phyloP scores from a whole-genome alignment of 1,284 basidiomycete genomes.

The Schizopora paradoxa region DNA sequence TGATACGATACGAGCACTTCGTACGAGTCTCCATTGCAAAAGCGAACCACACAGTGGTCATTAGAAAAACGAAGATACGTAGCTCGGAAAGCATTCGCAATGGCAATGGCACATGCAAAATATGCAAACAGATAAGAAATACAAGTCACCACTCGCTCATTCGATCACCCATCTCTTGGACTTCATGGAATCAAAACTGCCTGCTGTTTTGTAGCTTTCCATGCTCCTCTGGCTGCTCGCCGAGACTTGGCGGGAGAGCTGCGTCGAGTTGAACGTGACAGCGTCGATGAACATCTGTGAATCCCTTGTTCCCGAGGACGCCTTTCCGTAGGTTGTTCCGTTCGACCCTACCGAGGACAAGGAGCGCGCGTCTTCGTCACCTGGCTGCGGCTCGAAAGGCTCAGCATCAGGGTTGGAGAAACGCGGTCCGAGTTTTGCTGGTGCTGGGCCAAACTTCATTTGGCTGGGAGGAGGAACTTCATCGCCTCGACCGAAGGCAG shows the following conservation, averaged over 20 bases:
- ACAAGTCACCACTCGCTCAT: slow-evolving; percentile 8
- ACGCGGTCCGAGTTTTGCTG: slow-evolving; percentile 39
- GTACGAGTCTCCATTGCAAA: too few species aligned
- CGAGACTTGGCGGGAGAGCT: slow-evolving; percentile 10
- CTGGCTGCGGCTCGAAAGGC: slow-evolving; percentile 35
- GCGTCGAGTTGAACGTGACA: slow-evolving; percentile 2
- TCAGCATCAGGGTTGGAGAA: slow-evolving; percentile 41
- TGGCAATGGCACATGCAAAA: slow-evolving; percentile 7
- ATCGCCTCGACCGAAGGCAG: slow-evolving; percentile 38
- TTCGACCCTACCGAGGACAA: neutral
- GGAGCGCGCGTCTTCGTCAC: neutral
- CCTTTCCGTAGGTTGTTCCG: slow-evolving; percentile 14
- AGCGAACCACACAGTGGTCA: too few species aligned
- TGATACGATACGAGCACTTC: too few species aligned
- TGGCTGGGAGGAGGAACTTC: slow-evolving; percentile 37
- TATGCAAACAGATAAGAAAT: slow-evolving; percentile 1
- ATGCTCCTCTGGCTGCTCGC: slow-evolving; percentile 17
- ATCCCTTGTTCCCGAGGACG: slow-evolving; percentile 15
- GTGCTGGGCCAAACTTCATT: slow-evolving; percentile 36
- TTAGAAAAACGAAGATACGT: too few species aligned
- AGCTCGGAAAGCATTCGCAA: too few species aligned
- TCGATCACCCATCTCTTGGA: slow-evolving; percentile 24
- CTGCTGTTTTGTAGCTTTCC: slow-evolving; percentile 7
- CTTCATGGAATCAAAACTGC: slow-evolving; percentile 4
- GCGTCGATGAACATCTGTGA: slow-evolving; percentile 8